Conservation (phyloP, 2,329 filamentous ascomycete genomes). For the Colletotrichum brevisporum region DNA sequence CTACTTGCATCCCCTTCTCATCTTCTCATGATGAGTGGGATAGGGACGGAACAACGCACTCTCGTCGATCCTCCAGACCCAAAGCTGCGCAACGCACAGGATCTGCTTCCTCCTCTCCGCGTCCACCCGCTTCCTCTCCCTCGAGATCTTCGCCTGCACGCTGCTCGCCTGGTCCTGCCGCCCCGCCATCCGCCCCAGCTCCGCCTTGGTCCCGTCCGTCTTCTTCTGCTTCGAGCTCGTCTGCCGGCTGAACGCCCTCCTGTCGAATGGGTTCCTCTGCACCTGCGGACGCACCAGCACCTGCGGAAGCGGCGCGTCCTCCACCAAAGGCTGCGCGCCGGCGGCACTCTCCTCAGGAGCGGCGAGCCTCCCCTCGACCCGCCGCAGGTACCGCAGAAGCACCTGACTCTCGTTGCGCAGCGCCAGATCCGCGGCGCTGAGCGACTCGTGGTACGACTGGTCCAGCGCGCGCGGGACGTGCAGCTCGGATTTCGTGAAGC, state of each 20-base stretch:
- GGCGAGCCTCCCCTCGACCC: constrained; percentile 22
- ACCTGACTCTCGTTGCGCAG: constrained; percentile 40
- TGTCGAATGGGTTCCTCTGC: constrained; percentile 28
- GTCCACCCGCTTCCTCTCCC: constrained; percentile 40
- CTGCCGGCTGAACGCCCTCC: constrained; percentile 28
- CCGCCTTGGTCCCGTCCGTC: constrained; percentile 42
- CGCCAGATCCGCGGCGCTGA: constrained; percentile 32
- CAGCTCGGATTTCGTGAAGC: constrained; percentile 42
- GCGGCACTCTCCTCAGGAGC: neutral
- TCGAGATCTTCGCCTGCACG: constrained; percentile 36
- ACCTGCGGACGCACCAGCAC: neutral
- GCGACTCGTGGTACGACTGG: constrained; percentile 41
- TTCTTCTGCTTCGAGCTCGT: constrained; percentile 43
- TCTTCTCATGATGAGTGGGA: no score
- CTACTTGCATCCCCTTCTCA: no score
- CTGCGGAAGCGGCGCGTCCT: neutral
- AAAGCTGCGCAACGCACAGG: constrained; percentile 46
- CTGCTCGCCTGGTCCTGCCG: constrained; percentile 41
- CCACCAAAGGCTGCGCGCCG: neutral
- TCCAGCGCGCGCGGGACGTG: constrained; percentile 41
- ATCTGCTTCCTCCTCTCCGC: constrained; percentile 49
- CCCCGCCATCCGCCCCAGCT: constrained; percentile 40
- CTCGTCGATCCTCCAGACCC: constrained; percentile 42
- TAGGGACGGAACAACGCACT: constrained; percentile 28
- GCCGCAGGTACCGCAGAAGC: constrained; percentile 33